Evolutionary conservation across 2,329 filamentous ascomycete genomes (phyloP), one percentile per base, ranked within the genome.

Genomic region (Fusarium aywerte): DNA sequence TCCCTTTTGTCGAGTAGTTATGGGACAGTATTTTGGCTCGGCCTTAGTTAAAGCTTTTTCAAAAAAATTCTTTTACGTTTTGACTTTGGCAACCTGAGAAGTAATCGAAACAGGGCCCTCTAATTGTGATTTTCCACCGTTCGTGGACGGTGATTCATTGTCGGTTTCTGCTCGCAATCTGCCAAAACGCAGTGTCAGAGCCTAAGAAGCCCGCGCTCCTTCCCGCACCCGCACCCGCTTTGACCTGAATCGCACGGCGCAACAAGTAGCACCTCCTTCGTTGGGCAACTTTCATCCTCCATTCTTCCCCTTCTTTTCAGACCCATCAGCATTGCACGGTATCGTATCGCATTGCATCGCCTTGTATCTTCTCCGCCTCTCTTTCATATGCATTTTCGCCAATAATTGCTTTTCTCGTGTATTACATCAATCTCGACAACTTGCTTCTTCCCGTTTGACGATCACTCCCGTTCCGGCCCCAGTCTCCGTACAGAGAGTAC

Each of bases 181-280:
- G 21, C 44, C 20, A 40, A 29, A 54, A 60, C 58, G 35, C 47
- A 42, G 44, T 32, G 57, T 58, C 62, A 67, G 58, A 53, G 32
- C 47, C 45, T 67, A 67, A 52, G 53, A 69, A 64, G 48, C 45
- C 45, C 45, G 31, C 56, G 62, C 62, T 59, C 53, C 63, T 50
- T 58, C 58, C 60, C 51, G 57, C 62, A 64, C 51, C 53, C 44
- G 54, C 56, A 58, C 56, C 49, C 66, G 51, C 38, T 67, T 42
- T 53, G 66, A 63, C 68, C 70, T 70, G 67, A 70, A 70, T 68
- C 67, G 57, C 43, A 62, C 62, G 67, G 58, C 66, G 70, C 70
- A 67, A 72, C 60, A 59, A 57, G 51, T 63, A 58, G 43, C 45
- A 58, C 50, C 53, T 57, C 55, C 58, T 32, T 49, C 43, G 29